Evolutionary conservation across 2,329 filamentous ascomycete species (phyloP).

Genomic region (Tolypocladium pustulatum): DNA sequence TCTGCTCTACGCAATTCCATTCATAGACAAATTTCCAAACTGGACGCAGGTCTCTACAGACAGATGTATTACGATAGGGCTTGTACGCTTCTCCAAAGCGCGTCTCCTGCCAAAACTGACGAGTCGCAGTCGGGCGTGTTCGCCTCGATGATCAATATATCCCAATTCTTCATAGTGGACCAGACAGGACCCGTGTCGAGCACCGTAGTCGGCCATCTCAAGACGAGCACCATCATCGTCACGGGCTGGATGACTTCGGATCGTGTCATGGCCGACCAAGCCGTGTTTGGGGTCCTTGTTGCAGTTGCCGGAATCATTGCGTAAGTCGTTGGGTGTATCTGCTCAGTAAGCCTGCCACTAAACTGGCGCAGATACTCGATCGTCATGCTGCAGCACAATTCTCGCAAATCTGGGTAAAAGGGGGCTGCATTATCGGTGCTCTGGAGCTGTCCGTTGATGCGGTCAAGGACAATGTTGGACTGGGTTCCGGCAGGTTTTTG

Average conservation of each 20-base stretch:
- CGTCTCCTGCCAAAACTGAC: not conserved
- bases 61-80: conserved; percentile 47
- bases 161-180: conserved; percentile 52
- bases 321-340: conserved; percentile 33
- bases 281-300: conserved; percentile 42
- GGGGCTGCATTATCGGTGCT: not conserved
- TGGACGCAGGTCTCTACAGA: conserved; percentile 39
- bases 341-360: conserved; percentile 12
- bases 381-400: conserved; percentile 35
- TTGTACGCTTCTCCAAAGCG: conserved; percentile 29
- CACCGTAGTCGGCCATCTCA: conserved; percentile 55
- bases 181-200: conserved; percentile 53
- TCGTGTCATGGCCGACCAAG: conserved; percentile 44
- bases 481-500: too few species aligned
- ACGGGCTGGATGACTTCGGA: conserved; percentile 50
- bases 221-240: conserved; percentile 55
- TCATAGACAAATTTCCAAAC: conserved; percentile 51
- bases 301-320: conserved; percentile 46
- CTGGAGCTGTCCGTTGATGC: not conserved
- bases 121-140: conserved; percentile 45
- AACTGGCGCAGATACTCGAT: conserved; percentile 29
- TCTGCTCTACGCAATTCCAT: conserved; percentile 55
- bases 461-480: not conserved
- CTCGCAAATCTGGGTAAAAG: not conserved
- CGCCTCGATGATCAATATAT: conserved; percentile 55